Evolutionary conservation across 805 yeast genomes (phyloP), one percentile per base, ranked within the genome.

Genomic region (Vanderwaltozyma tropicalis): DNA sequence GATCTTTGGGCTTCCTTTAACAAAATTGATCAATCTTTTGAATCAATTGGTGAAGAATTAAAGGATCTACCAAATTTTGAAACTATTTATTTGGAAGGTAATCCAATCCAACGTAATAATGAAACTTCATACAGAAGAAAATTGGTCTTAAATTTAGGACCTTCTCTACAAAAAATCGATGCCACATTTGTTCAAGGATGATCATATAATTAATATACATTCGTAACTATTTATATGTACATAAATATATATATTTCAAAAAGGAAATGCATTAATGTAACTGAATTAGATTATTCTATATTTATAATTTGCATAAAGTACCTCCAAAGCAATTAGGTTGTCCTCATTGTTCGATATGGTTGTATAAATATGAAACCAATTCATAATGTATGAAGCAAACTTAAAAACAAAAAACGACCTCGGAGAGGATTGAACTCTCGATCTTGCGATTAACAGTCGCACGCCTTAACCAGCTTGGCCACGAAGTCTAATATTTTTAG

Each of bases 1-100:
- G 99, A 92, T 59, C 66, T 92, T 38, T 92, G 99, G 98, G 86
- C 94, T 19, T 82, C 95, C 0, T 74, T 75, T 51, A 92, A 89
- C 59, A 59, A 72, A 49, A 58, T 92, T 17, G 71, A 74, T 25
- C 62, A 57, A 37, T 66, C 74, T 29, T 88, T 83, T 59, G 76
- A 78, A 25, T 79, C 85, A 36, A 63, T 92, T 32, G 78, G 75
- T 36, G 57, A 69, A 16, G 78, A 85, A 53, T 68, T 92, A 42
- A 75, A 77, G 12, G 63, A 64, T 28, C 63, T 85, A 36, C 72
- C 75, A 1, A 65, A 71, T 5, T 65, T 92, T 37, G 94, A 86
- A 36, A 86, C 95, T 0, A 95, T 92, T 5, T 92, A 92, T 55
- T 76, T 92, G 45, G 98, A 92, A 61, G 89, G 92, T 8, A 89